Evolutionary conservation across 345 rosid species (phyloP), one percentile per base, ranked within the genome.

Genomic region (Brassica carinata): DNA sequence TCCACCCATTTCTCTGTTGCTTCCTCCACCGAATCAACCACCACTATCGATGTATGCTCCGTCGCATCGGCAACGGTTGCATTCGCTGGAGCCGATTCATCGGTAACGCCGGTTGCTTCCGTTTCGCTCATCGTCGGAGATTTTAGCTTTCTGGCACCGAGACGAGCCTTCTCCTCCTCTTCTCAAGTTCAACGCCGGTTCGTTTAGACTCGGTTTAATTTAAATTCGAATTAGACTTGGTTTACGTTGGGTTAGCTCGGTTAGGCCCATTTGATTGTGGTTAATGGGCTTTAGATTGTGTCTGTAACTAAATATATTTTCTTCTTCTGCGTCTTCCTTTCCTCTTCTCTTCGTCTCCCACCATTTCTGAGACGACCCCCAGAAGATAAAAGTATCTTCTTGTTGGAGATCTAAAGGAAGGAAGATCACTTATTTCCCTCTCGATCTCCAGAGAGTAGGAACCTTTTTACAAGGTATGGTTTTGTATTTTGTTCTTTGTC

Each of bases 1-100:
- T 82, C 90, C n/a, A 87, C 90, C 93, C 86, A 94, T 83, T 73
- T 76, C 82, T 69, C 84, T 68, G 81, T 79, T 67, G 71, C 67
- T 13, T 59, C 78, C 71, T 81, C 86, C 38, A 36, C 82, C 76
- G 80, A 72, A 29, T 33, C 80, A 66, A 64, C 27, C 74, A 34
- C 48, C 26, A 48, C 78, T 53, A 51, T 72, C 45, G 80, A 31
- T 63, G 26, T 2, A 23, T 23, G 26, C 26, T 23, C 26, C 26
- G 26, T 23, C 26, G 26, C 26, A 23, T 23, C 26, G 26, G 26
- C 0, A 23, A 23, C 26, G 26, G 26, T 23, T 23, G 26, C 26
- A 23, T 23, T 23, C 26, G 26, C 26, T 23, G 58, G 36, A 81
- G 51, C 30, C 6, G 64, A 64, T 64, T 70, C 80, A 14, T 64